Evolutionary conservation across 192 early-diverging fungal species (phyloP).

Genomic region (Podila horticola): DNA sequence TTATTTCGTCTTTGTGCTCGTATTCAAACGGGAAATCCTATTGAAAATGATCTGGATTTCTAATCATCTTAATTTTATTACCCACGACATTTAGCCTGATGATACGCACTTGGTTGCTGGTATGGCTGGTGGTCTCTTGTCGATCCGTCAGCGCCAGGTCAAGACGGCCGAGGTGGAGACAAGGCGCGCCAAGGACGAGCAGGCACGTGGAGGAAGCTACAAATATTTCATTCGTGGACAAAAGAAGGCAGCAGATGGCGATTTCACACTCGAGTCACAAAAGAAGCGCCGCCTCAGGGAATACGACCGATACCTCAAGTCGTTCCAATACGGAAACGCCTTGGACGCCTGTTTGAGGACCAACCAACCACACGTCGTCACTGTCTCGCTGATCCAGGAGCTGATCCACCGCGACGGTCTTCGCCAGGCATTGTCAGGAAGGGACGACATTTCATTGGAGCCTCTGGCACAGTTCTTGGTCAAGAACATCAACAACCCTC

Average conservation of each 20-base stretch:
- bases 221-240: conserved; percentile 79
- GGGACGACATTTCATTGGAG: conserved; percentile 89
- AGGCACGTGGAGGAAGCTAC: conserved; percentile 68
- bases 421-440: conserved; percentile 78
- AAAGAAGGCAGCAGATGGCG: conserved; percentile 59
- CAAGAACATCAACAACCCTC: conserved; percentile 83
- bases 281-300: conserved; percentile 69
- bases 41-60: background rate
- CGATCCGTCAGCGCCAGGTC: conserved; percentile 84
- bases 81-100: conserved; percentile 65
- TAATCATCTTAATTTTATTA: background rate
- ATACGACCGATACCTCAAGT: conserved; percentile 87
- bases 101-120: conserved; percentile 91
- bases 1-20: background rate
- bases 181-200: conserved; percentile 53
- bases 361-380: conserved; percentile 66
- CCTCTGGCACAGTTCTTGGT: conserved; percentile 86
- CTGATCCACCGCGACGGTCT: conserved; percentile 89
- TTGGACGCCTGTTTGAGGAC: conserved; percentile 84
- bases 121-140: conserved; percentile 90
- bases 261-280: conserved; percentile 80
- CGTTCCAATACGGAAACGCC: conserved; percentile 90
- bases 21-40: background rate
- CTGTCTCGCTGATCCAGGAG: conserved; percentile 88
- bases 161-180: conserved; percentile 76